Percentiles rank a stretch among this genome's conserved stretches.
Evolutionary conservation across 805 yeast species (phyloP).

Genomic region (Candida sakaeoensis): DNA sequence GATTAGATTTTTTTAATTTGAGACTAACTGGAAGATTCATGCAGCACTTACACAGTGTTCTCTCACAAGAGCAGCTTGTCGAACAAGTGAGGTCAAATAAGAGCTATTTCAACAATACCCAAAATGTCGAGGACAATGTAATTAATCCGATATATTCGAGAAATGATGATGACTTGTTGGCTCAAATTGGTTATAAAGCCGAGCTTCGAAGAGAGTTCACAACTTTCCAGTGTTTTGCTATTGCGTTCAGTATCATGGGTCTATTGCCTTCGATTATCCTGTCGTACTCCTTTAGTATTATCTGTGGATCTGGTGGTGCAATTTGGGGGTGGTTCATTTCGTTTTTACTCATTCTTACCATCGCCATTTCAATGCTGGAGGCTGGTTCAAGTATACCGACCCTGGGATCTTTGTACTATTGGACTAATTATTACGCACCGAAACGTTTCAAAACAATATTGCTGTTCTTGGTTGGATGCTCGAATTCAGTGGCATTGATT

Average conservation of each 20-base stretch:
- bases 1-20: no score
- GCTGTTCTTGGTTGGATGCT: constrained; percentile 24
- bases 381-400: constrained; percentile 26
- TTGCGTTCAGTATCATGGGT: constrained; percentile 34
- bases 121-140: constrained; percentile 25
- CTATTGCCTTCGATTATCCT: constrained; percentile 29
- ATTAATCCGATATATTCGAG: constrained; percentile 19
- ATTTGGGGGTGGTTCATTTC: constrained; percentile 31
- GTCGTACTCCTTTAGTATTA: constrained; percentile 19
- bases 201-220: constrained; percentile 27
- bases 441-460: constrained; percentile 19
- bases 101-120: constrained; percentile 23
- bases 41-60: constrained; percentile 12
- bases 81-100: constrained; percentile 24
- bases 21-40: no score
- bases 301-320: constrained; percentile 29
- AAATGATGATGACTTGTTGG: constrained; percentile 25
- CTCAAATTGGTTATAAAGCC: constrained; percentile 32
- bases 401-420: constrained; percentile 31
- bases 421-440: constrained; percentile 34
- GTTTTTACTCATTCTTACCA: constrained; percentile 21
- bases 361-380: constrained; percentile 27
- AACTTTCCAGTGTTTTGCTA: constrained; percentile 30
- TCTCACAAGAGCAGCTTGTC: constrained; percentile 21
- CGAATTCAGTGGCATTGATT: constrained; percentile 28